These are phyloP conservation scores for Cladosporium sp. DNA, from an alignment of 2,329 filamentous ascomycete species.

Conservation along the genomic window DNA sequence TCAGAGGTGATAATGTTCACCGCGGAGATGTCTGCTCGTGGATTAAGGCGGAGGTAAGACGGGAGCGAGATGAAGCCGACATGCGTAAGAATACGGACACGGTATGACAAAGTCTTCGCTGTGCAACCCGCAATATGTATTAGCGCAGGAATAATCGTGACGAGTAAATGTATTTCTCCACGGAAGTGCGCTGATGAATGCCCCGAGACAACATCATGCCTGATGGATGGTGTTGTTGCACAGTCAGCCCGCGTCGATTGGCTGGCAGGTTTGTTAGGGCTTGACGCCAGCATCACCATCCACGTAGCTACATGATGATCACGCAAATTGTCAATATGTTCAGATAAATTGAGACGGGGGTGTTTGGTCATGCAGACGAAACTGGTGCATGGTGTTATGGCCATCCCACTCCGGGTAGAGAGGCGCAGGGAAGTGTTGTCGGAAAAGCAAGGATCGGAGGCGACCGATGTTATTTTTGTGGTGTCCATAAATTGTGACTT, in stretches of 20 bases:
- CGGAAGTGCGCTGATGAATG: background rate
- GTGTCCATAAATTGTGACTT: background rate
- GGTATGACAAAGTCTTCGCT: background rate
- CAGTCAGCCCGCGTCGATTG: no score
- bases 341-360: no score
- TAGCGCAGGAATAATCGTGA: background rate
- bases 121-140: background rate
- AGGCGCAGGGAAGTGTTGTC: no score
- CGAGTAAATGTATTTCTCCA: background rate
- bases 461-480: background rate
- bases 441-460: background rate
- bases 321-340: no score
- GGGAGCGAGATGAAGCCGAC: background rate
- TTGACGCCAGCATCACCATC: background rate
- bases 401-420: no score
- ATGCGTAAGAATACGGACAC: background rate
- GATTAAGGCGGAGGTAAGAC: conserved; percentile 13
- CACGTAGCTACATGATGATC: no score
- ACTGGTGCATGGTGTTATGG: no score
- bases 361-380: no score
- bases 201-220: background rate
- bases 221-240: background rate
- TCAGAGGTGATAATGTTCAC: background rate
- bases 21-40: conserved; percentile 10
- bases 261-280: background rate